Evolutionary conservation across 139 green algal species (phyloP).

Genomic region (Chlamydomonas asymmetrica): DNA sequence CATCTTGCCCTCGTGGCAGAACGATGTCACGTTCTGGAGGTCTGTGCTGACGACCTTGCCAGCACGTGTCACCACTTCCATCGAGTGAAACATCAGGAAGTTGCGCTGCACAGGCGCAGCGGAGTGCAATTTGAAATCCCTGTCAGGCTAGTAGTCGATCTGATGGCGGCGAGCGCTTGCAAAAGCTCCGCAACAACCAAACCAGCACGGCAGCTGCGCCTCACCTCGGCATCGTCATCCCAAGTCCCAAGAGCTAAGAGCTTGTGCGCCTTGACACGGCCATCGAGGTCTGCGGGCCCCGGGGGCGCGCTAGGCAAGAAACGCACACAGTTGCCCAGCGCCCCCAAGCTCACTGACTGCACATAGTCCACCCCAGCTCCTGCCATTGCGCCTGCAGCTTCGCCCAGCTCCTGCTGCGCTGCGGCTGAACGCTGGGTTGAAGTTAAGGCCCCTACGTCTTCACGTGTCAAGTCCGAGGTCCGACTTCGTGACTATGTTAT

Average conservation of each 20-base stretch:
- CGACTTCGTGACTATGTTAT: too few relatives aligned
- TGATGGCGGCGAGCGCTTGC: not conserved
- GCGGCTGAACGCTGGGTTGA: too few relatives aligned
- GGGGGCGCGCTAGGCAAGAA: constrained; percentile 9
- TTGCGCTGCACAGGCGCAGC: not conserved
- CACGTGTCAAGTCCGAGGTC: too few relatives aligned
- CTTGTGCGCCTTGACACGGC: not conserved
- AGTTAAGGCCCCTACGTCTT: too few relatives aligned
- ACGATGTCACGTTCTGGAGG: constrained; percentile 5
- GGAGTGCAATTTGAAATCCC: not conserved
- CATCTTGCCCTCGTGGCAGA: constrained; percentile 6
- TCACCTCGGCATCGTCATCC: not conserved
- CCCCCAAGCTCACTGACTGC: too few relatives aligned
- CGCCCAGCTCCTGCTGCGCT: too few relatives aligned
- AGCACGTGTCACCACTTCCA: constrained; percentile 2
- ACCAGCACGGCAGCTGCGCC: not conserved
- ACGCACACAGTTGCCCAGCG: constrained; percentile 2
- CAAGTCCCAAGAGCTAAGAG: not conserved
- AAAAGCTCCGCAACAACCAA: not conserved
- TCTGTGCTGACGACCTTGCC: constrained; percentile 1
- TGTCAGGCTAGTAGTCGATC: not conserved
- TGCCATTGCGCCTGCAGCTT: too few relatives aligned
- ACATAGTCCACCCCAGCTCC: too few relatives aligned
- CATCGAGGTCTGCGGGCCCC: constrained; percentile 19
- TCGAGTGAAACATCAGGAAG: constrained; percentile 7